Evolutionary conservation across 768 basidiomycete species (phyloP), one percentile per base, ranked within the genome.

Genomic region (Suillus decipiens): DNA sequence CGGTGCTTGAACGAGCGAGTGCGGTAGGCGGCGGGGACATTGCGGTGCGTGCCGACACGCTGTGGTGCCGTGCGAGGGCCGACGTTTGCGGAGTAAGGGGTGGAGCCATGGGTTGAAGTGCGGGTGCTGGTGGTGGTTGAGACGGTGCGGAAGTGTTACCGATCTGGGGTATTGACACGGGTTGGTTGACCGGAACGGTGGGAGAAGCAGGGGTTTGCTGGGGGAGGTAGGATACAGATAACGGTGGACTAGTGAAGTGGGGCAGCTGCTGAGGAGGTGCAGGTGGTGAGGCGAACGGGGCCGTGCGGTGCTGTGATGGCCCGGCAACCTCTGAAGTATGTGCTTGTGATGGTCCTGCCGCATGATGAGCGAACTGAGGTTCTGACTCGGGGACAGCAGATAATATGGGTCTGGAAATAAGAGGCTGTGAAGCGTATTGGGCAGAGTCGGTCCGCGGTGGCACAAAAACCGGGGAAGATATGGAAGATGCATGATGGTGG

Each of bases 331-430:
- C 42, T 24, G 64, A 64, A 43, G n/a, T n/a, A 12, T 55, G 37
- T 58, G 53, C 60, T 41, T 24, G 61, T 31, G 63, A 62, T 17
- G 58, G 34, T 33, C 59, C 45, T 22, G 61, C 54, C 5, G 64
- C 62, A 39, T 66, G 28, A 48, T 71, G 71, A 2, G 66, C 69
- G 47, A 73, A 73, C 6, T 73, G 72, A 45, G 68, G 70, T 11
- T 68, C 68, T 31, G 73, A 68, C 59, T 72, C 75, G 34, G 71
- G 64, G 19, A 66, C 67, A 6, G 74, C 69, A 2, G 70, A 66
- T 50, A 76, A 72, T 39, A 67, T 65, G 9, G 64, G 69, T 53
- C 79, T 73, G 24, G 70, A 58, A 1, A 71, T 64, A 28, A 63
- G 66, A 48, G 54, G 45, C 63, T 63, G 68, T 4, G 71, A 59